Percentiles rank a stretch among this genome's conserved stretches.
phyloP scores from a whole-genome alignment of 2,329 filamentous ascomycete species.

The Cercospora brassicicola region DNA sequence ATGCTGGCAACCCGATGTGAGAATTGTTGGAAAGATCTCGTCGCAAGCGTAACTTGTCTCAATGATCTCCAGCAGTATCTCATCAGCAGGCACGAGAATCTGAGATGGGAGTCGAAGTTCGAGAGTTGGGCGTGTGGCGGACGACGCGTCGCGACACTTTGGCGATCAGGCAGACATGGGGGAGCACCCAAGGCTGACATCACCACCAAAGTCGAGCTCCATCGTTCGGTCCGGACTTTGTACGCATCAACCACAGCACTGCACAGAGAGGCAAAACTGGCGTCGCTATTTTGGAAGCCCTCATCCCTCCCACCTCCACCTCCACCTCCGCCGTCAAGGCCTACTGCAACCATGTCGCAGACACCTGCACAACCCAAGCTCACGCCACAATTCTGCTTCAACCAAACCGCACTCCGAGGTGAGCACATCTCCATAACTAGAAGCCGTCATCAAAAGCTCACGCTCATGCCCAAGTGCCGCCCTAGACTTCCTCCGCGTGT shows the following conservation, averaged over 20 bases:
- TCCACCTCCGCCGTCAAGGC: background rate
- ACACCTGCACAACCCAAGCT: constrained; percentile 44
- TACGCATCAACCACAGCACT: background rate
- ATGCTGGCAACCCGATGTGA: constrained; percentile 35
- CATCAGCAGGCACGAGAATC: constrained; percentile 19
- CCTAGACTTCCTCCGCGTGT: constrained; percentile 85
- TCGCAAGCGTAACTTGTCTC: constrained; percentile 15
- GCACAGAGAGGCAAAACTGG: constrained; percentile 28
- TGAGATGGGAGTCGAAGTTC: constrained; percentile 4
- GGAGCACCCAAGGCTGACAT: constrained; percentile 1
- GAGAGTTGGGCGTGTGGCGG: background rate
- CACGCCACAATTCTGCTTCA: constrained; percentile 55
- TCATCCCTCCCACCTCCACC: constrained; percentile 14
- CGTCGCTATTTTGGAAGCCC: constrained; percentile 34
- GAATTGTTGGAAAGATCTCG: background rate
- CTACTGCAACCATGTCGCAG: constrained; percentile 42
- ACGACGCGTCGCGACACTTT: constrained; percentile 11
- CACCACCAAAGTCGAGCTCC: constrained; percentile 6
- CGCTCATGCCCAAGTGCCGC: constrained; percentile 35
- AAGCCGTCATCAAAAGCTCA: constrained; percentile 25
- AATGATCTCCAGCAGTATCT: constrained; percentile 15
- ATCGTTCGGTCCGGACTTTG: background rate
- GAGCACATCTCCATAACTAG: constrained; percentile 16
- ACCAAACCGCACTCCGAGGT: constrained; percentile 53
- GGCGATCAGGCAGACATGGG: constrained; percentile 1